Evolutionary conservation across 345 rosid genomes (phyloP).

Genomic region (Erucastrum elatum): DNA sequence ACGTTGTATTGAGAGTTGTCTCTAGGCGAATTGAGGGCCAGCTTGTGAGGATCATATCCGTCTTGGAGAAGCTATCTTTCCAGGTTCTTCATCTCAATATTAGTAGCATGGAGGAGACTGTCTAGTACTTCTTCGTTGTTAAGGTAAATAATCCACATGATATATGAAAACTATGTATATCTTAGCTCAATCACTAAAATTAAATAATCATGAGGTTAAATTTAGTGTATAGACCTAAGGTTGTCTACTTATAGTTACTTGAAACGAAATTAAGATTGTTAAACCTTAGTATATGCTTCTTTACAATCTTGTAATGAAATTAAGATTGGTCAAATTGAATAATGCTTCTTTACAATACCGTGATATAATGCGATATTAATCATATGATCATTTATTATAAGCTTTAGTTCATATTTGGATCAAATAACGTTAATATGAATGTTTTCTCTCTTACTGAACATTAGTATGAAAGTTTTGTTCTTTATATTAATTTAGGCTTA

Average conservation of each 20-base stretch:
- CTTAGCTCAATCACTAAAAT: background rate
- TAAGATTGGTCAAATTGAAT: too few species aligned
- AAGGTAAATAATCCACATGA: conserved; percentile 55
- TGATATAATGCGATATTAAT: too few species aligned
- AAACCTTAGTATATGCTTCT: too few species aligned
- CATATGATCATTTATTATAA: background rate
- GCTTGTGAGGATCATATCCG: conserved; percentile 62
- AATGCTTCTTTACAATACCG: too few species aligned
- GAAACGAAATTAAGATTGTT: too few species aligned
- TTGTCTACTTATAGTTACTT: too few species aligned
- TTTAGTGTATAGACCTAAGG: too few species aligned
- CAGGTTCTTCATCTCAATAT: conserved; percentile 81
- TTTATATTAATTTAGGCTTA: background rate
- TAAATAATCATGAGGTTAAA: background rate
- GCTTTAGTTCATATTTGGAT: background rate
- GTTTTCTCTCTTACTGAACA: background rate
- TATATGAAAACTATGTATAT: background rate
- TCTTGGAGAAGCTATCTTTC: conserved; percentile 73
- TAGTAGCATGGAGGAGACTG: conserved; percentile 93
- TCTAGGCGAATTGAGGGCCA: conserved; percentile 62
- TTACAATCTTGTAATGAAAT: too few species aligned
- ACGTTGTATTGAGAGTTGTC: conserved; percentile 69
- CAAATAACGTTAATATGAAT: background rate
- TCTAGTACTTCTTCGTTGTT: conserved; percentile 72
- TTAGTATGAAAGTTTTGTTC: background rate